Evolutionary conservation across 2,329 filamentous ascomycete species (phyloP).

Genomic region (Cladosporium sphaerospermum): DNA sequence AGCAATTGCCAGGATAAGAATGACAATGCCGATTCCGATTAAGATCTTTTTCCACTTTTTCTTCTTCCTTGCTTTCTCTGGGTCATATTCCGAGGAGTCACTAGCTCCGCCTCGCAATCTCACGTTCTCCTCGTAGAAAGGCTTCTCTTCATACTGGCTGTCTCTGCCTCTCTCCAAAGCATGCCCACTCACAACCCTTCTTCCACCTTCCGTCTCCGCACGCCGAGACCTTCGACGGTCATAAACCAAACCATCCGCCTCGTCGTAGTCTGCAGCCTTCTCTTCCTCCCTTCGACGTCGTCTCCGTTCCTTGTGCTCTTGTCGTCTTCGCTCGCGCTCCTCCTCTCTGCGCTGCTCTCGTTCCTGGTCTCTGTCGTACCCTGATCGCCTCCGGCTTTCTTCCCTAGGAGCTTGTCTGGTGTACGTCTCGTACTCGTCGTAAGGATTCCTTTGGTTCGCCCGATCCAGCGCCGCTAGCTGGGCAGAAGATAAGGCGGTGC

Average conservation of each 20-base stretch:
- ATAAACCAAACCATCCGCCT: constrained; percentile 20
- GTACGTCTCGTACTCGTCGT: constrained; percentile 29
- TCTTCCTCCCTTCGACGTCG: constrained; percentile 39
- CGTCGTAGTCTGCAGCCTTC: constrained; percentile 23
- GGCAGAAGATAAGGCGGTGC: constrained; percentile 43
- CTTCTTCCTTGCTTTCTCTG: constrained; percentile 35
- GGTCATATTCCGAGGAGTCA: constrained; percentile 31
- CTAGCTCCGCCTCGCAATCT: constrained; percentile 37
- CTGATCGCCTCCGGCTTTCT: constrained; percentile 23
- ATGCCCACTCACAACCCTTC: constrained; percentile 42
- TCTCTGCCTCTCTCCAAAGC: constrained; percentile 36
- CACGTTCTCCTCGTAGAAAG: constrained; percentile 35
- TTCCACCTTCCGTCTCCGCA: not conserved
- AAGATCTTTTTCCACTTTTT: constrained; percentile 50
- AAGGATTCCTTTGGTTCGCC: constrained; percentile 49
- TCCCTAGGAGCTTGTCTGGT: constrained; percentile 20
- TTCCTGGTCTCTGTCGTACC: not conserved
- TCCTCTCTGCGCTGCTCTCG: constrained; percentile 15
- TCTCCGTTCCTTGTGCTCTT: constrained; percentile 31
- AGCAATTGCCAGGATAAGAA: constrained; percentile 40
- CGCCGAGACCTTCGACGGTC: constrained; percentile 12
- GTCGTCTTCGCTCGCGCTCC: constrained; percentile 22
- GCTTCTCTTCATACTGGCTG: constrained; percentile 34
- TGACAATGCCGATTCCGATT: constrained; percentile 34
- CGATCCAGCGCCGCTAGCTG: constrained; percentile 62